Evolutionary conservation across 352 stramenopile species (phyloP).

Genomic region (Phytophthora litchii): DNA sequence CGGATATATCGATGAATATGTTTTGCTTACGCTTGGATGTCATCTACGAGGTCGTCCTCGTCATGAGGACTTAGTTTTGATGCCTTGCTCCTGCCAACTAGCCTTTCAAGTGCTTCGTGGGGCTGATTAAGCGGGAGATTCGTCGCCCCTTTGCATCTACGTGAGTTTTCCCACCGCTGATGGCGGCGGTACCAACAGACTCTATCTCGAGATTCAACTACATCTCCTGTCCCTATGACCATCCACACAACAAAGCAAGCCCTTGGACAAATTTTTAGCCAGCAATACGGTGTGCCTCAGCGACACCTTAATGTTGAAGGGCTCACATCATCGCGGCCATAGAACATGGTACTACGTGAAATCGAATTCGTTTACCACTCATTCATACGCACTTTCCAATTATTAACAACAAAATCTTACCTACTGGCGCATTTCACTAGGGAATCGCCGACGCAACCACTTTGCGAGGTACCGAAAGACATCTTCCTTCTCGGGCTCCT

Average conservation of each 20-base stretch:
- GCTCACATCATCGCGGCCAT: too few relatives aligned
- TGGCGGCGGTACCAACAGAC: not conserved
- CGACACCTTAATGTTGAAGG: too few relatives aligned
- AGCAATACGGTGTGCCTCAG: not conserved
- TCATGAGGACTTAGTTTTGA: not conserved
- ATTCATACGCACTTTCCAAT: constrained; percentile 13
- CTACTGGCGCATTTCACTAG: constrained; percentile 15
- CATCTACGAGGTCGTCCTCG: not conserved
- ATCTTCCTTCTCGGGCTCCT: constrained; percentile 57
- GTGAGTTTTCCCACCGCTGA: not conserved
- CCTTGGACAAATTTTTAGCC: too few relatives aligned
- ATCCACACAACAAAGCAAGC: too few relatives aligned
- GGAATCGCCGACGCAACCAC: constrained; percentile 44
- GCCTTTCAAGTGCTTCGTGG: constrained; percentile 4
- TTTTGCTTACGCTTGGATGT: too few relatives aligned
- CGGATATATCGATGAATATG: too few relatives aligned
- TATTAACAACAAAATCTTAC: constrained; percentile 16
- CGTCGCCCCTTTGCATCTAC: constrained; percentile 7
- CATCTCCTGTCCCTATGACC: too few relatives aligned
- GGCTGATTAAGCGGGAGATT: not conserved
- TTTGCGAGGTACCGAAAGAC: constrained; percentile 50
- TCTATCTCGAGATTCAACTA: too few relatives aligned
- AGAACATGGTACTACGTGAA: too few relatives aligned
- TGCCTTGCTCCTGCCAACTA: not conserved
- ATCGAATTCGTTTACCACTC: too few relatives aligned